These are phyloP conservation scores for Picea engelmannii DNA, from an alignment of 83 land plant genomes.

Conservation along the genomic window DNA sequence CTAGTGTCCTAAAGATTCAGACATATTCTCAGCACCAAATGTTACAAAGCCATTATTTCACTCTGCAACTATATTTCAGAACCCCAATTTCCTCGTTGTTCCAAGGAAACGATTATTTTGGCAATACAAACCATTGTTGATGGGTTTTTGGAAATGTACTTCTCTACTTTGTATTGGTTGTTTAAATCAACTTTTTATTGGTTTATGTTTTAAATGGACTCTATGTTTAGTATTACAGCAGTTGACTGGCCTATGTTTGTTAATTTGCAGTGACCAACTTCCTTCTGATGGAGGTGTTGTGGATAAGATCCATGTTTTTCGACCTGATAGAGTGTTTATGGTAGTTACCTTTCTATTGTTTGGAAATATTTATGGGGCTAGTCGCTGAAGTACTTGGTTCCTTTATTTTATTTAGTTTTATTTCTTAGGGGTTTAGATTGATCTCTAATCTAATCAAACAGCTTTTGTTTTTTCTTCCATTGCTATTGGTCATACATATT, in stretches of 20 bases:
- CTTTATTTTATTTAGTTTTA: too few species aligned
- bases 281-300: too few species aligned
- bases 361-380: too few species aligned
- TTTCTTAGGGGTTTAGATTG: too few species aligned
- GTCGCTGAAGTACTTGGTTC: too few species aligned
- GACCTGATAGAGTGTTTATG: slow-evolving; percentile 69
- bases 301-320: too few species aligned
- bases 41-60: slow-evolving; percentile 19
- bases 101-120: slow-evolving; percentile 54
- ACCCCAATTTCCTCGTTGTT: slow-evolving; percentile 57
- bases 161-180: neutral
- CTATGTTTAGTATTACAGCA: neutral
- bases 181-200: neutral
- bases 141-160: slow-evolving; percentile 85
- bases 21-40: too few species aligned
- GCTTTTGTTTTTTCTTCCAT: too few species aligned
- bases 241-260: neutral
- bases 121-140: too few species aligned
- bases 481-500: too few species aligned
- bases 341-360: slow-evolving; percentile 24
- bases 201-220: neutral
- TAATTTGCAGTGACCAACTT: slow-evolving; percentile 46
- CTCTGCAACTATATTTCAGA: slow-evolving; percentile 52
- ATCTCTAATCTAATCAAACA: too few species aligned
- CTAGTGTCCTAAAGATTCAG: too few species aligned